phyloP scores from a whole-genome alignment of 2,329 filamentous ascomycete species.

The Lojkania enalia region DNA sequence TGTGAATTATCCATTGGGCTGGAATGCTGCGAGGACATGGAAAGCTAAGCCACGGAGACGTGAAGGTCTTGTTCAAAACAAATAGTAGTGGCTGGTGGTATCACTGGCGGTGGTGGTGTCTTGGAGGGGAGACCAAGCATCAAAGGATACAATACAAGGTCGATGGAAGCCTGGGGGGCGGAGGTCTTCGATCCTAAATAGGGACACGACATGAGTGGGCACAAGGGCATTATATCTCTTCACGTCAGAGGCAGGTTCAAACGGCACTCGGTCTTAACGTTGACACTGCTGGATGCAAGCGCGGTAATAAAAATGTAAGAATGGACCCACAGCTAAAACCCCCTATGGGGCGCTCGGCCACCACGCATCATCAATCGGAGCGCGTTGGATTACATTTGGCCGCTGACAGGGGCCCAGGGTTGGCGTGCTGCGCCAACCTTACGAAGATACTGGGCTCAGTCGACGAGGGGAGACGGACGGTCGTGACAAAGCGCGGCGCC shows the following conservation, averaged over 20 bases:
- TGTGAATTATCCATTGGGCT: conserved; percentile 47
- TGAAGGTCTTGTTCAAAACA: no score
- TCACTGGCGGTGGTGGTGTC: no score
- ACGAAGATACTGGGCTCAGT: conserved; percentile 39
- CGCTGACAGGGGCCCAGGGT: conserved; percentile 34
- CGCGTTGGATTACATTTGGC: conserved; percentile 41
- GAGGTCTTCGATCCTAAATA: conserved; percentile 33
- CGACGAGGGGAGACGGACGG: conserved; percentile 15
- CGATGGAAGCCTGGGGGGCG: conserved; percentile 20
- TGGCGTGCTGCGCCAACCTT: conserved; percentile 41
- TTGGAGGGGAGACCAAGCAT: background rate
- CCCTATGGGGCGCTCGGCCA: conserved; percentile 21
- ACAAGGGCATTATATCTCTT: conserved; percentile 45
- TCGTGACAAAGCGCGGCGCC: conserved; percentile 39
- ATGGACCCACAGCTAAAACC: conserved; percentile 31
- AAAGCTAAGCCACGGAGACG: conserved; percentile 4
- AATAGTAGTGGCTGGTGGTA: no score
- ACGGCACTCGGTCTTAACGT: conserved; percentile 43
- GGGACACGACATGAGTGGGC: conserved; percentile 32
- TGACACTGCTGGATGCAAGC: conserved; percentile 19
- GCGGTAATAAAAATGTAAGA: conserved; percentile 38
- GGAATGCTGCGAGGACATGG: conserved; percentile 42
- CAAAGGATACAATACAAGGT: background rate
- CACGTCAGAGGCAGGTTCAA: conserved; percentile 42
- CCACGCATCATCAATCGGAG: conserved; percentile 38